Base-by-base conservation (phyloP, 2,329 filamentous ascomycete genomes). In the Exophiala viscosa region DNA sequence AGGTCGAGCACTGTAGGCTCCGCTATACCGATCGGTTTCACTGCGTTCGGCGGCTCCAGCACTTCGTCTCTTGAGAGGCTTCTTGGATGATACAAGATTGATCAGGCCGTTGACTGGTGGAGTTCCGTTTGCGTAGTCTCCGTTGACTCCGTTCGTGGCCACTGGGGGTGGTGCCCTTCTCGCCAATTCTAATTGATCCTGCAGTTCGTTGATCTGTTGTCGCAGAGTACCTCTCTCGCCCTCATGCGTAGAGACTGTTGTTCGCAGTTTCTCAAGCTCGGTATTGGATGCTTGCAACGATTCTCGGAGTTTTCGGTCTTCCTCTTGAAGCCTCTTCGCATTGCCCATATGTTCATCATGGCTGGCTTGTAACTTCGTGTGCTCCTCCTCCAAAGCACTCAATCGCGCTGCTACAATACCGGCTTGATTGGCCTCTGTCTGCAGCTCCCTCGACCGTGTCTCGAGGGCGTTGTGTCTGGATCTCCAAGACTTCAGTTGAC, bases 61-160 rank as follows among this genome's bases (percentile, higher is more conserved):
- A 69, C 92, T 97, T 61, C 93, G 83, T 66, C 93, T 67, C 60
- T 76, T 74, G 79, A 97, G 96, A 38, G 91, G 90, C 75, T 96
- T 96, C 83, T 97, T 97, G 45, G 90, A 92, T 2, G 92, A 88
- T 20, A 99, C 93, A 32, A 99, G 79, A 70, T 97, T 99, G 79
- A 99, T 96, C 57, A 99, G 82, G 38, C 90, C 91, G 66, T 80
- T 87, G 28, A 81, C 75, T 48, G 80, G 77, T 14, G 74, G 69
- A 47, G 71, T 73, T 51, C 89, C 88, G 64, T 90, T 90, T 49
- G 50, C 34, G 49, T 84, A 65, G 40, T 90, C 86, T 58, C 76
- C 77, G 49, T 73, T 72, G 40, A 66, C 83, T 57, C 70, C 69
- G 38, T 61, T 62, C 5, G 50, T 39, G 3, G 77, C 80, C 60